Percentiles rank a stretch among this genome's conserved stretches.
Evolutionary conservation across 78 protist species (phyloP).

Genomic region (Dictyostelium citrinum): DNA sequence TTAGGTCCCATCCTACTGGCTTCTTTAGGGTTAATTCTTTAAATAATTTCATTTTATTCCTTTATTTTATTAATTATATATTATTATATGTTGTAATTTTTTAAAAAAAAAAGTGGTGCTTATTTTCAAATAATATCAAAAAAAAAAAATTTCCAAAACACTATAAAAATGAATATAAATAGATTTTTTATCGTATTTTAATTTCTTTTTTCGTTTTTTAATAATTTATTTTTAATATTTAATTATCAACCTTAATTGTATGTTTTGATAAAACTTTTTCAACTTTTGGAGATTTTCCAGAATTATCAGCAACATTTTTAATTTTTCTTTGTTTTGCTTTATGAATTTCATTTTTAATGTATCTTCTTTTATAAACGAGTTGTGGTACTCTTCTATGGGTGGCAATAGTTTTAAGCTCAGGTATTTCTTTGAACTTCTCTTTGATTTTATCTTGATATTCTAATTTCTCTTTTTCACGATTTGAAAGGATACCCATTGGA

Average conservation of each 20-base stretch:
- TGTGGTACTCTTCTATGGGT: conserved; percentile 64
- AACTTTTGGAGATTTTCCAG: background rate
- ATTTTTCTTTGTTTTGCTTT: conserved; percentile 14
- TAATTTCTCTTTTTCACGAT: conserved; percentile 21
- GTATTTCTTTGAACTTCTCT: conserved; percentile 72
- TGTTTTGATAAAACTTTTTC: conserved; percentile 11
- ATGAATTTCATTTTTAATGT: conserved; percentile 41
- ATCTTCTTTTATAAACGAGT: conserved; percentile 40
- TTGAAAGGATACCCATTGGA: conserved; percentile 16
- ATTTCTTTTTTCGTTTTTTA: background rate
- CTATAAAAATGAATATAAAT: no score
- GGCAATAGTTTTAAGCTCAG: conserved; percentile 54
- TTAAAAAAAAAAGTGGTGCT: no score
- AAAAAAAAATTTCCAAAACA: no score
- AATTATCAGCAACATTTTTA: background rate
- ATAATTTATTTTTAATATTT: background rate
- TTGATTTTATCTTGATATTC: conserved; percentile 48
- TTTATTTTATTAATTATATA: no score
- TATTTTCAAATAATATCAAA: no score
- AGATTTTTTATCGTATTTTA: no score
- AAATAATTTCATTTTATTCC: background rate
- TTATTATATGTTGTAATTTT: no score
- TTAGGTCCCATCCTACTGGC: background rate
- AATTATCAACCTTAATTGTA: conserved; percentile 31
- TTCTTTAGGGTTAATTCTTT: background rate